phyloP scores from a whole-genome alignment of 495 filamentous ascomycete genomes.

The Articulospora tetracladia region DNA sequence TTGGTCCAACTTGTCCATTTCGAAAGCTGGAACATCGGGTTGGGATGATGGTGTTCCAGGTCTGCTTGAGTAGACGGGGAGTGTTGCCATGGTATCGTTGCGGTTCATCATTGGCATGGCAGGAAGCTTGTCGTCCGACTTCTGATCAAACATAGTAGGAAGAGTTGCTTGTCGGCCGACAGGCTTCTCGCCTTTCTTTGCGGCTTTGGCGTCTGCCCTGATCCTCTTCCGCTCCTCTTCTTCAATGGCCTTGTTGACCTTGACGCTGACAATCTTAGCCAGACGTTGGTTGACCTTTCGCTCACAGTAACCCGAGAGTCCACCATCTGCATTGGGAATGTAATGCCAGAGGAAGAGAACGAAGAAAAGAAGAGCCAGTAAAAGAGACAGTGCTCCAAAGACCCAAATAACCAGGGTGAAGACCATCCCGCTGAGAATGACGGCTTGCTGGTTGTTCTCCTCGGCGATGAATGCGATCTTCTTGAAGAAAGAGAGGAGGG shows the following conservation, averaged over 20 bases:
- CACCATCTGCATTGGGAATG: constrained; percentile 75
- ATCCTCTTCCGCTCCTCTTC: constrained; percentile 60
- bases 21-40: constrained; percentile 33
- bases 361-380: constrained; percentile 72
- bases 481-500: constrained; percentile 62
- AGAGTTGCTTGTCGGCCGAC: constrained; percentile 60
- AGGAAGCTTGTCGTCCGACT: constrained; percentile 49
- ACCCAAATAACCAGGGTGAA: constrained; percentile 92
- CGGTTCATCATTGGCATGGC: constrained; percentile 57
- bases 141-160: constrained; percentile 53
- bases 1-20: constrained; percentile 40
- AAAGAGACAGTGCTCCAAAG: constrained; percentile 69
- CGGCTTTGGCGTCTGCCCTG: constrained; percentile 53
- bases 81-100: constrained; percentile 62
- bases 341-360: constrained; percentile 85
- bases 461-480: constrained; percentile 70
- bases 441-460: constrained; percentile 67
- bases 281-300: constrained; percentile 83
- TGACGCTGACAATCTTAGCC: constrained; percentile 71
- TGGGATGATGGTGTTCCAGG: constrained; percentile 41
- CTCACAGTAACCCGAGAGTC: constrained; percentile 78
- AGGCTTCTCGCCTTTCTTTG: constrained; percentile 51
- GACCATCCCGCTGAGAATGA: constrained; percentile 83
- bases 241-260: constrained; percentile 79
- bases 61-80: constrained; percentile 57